These are phyloP conservation scores for Lichenothelia convexa DNA, from an alignment of 495 filamentous ascomycete genomes.

Conservation along the genomic window DNA sequence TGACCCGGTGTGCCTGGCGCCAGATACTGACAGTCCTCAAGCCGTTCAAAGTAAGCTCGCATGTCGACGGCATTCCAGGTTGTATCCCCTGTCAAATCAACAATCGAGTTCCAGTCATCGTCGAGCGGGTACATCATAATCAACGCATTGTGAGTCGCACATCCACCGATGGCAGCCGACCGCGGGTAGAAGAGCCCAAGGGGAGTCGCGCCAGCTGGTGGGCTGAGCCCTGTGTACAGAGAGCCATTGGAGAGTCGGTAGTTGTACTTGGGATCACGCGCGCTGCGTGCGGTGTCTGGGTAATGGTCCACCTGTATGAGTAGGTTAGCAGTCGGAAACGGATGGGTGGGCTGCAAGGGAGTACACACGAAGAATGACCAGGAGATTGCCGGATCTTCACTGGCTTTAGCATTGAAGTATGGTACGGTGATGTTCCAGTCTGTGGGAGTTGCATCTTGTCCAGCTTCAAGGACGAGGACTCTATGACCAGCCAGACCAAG, in stretches of 20 bases:
- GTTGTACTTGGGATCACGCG: conserved; percentile 10
- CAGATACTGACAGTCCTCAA: conserved; percentile 38
- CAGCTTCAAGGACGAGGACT: conserved; percentile 45
- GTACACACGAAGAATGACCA: conserved; percentile 32
- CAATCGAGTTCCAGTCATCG: conserved; percentile 28
- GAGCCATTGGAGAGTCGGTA: conserved; percentile 9
- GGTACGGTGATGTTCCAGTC: background rate
- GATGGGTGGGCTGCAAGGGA: too few relatives aligned
- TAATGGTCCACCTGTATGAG: conserved; percentile 31
- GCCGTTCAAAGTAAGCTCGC: conserved; percentile 27
- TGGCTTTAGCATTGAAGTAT: too few relatives aligned
- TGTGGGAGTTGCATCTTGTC: conserved; percentile 11
- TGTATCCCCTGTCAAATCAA: conserved; percentile 28
- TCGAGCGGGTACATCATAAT: conserved; percentile 24
- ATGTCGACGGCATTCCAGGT: conserved; percentile 30
- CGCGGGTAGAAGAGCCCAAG: conserved; percentile 33
- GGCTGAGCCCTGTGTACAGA: conserved; percentile 18
- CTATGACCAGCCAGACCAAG: conserved; percentile 41
- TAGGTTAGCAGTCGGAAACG: too few relatives aligned
- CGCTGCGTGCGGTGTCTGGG: conserved; percentile 17
- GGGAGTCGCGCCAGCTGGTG: conserved; percentile 24
- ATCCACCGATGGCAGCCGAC: conserved; percentile 29
- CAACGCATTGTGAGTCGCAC: conserved; percentile 31
- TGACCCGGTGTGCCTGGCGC: conserved; percentile 27
- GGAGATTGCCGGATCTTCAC: conserved; percentile 24